Percentiles rank a stretch among this genome's conserved stretches.
These are phyloP conservation scores for Chaetoceros tenuissimus DNA, from an alignment of 108 stramenopile genomes.

Conservation along the genomic window DNA sequence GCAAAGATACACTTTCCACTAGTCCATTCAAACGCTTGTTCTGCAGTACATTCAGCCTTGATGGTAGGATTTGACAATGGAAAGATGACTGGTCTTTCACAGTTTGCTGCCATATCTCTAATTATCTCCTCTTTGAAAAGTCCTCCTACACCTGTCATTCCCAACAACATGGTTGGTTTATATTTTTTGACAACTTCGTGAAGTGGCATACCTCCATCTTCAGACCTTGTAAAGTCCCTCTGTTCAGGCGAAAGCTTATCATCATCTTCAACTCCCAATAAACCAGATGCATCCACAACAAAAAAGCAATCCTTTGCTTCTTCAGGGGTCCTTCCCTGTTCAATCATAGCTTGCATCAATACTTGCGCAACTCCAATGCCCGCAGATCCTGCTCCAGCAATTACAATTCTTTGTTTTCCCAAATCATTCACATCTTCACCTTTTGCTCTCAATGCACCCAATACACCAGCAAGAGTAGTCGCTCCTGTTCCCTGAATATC, in stretches of 20 bases:
- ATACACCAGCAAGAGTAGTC: slow-evolving; percentile 74
- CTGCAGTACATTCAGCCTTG: slow-evolving; percentile 94
- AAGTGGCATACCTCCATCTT: slow-evolving; percentile 56
- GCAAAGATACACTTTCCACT: slow-evolving; percentile 90
- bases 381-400: slow-evolving; percentile 89
- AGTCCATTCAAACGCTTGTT: slow-evolving; percentile 96
- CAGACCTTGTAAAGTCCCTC: slow-evolving; percentile 53
- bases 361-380: slow-evolving; percentile 91
- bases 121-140: slow-evolving; percentile 38
- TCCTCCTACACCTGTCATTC: slow-evolving; percentile 86
- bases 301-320: slow-evolving; percentile 75
- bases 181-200: slow-evolving; percentile 63
- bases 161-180: slow-evolving; percentile 89
- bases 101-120: slow-evolving; percentile 64
- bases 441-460: slow-evolving; percentile 73
- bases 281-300: slow-evolving; percentile 55
- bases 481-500: slow-evolving; percentile 98
- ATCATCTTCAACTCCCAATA: neutral
- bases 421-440: slow-evolving; percentile 59
- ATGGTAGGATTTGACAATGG: slow-evolving; percentile 96
- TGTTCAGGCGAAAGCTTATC: slow-evolving; percentile 51
- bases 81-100: slow-evolving; percentile 88
- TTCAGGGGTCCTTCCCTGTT: slow-evolving; percentile 68
- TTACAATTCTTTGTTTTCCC: slow-evolving; percentile 81
- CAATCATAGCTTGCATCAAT: slow-evolving; percentile 75